These are phyloP conservation scores for Crithidia thermophila DNA, from an alignment of 208 protist species.

Conservation along the genomic window DNA sequence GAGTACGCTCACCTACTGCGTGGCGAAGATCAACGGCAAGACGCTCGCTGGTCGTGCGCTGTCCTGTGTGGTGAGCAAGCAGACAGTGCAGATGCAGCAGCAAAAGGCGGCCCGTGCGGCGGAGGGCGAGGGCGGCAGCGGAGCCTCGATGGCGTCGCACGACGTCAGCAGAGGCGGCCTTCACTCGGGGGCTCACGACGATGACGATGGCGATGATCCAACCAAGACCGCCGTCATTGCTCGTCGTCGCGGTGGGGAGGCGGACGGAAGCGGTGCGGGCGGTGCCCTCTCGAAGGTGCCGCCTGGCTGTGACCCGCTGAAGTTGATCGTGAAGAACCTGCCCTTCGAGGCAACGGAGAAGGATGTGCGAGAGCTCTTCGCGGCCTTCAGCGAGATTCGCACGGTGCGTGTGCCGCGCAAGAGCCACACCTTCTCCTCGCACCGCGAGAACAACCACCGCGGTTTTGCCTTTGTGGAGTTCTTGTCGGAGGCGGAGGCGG, in stretches of 20 bases:
- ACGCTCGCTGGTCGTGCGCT: conserved; percentile 60
- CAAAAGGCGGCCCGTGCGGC: conserved; percentile 29
- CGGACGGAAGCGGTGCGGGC: background rate
- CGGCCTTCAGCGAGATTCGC: conserved; percentile 96
- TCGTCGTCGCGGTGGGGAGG: conserved; percentile 11
- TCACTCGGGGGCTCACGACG: conserved; percentile 5
- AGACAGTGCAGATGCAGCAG: conserved; percentile 39
- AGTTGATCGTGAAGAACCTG: conserved; percentile 98
- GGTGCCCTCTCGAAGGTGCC: conserved; percentile 39
- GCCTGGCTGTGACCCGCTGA: conserved; percentile 86
- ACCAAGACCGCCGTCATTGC: conserved; percentile 36
- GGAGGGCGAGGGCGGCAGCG: conserved; percentile 1
- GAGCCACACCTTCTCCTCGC: conserved; percentile 72
- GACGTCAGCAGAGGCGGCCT: too few relatives aligned
- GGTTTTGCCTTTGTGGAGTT: conserved; percentile 99
- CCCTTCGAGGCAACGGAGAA: conserved; percentile 97
- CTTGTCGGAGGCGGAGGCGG: conserved; percentile 95
- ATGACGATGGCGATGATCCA: conserved; percentile 31
- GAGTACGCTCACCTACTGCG: conserved; percentile 59
- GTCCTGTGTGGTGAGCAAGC: conserved; percentile 80
- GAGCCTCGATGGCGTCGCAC: background rate
- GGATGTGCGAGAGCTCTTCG: conserved; percentile 97
- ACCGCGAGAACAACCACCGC: conserved; percentile 91
- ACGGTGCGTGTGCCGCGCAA: conserved; percentile 97
- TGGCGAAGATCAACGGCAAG: conserved; percentile 60